A percentile compares a stretch with the other conserved stretches of the same genome.
phyloP scores from a whole-genome alignment of 2,329 filamentous ascomycete species.

The Arthrobotrys sphaeroides region DNA sequence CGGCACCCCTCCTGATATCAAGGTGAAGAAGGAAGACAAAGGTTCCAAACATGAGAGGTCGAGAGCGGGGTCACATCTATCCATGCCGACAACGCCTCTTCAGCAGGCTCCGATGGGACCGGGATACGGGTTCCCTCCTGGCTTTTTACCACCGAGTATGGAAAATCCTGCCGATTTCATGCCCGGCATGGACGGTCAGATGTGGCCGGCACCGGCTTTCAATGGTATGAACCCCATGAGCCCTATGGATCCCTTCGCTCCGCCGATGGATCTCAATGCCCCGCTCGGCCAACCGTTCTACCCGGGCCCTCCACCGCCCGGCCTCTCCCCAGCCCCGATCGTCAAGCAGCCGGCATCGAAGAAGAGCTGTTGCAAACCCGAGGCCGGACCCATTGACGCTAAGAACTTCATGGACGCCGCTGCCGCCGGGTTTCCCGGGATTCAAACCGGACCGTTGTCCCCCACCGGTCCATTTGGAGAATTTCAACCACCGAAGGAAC shows the following conservation, averaged over 20 bases:
- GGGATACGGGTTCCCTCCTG: constrained; percentile 10
- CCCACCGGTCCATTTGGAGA: constrained; percentile 19
- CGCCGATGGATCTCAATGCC: constrained; percentile 16
- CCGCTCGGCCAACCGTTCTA: constrained; percentile 25
- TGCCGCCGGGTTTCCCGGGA: constrained; percentile 11
- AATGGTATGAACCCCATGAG: constrained; percentile 14
- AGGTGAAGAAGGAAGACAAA: constrained; percentile 39
- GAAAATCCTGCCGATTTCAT: constrained; percentile 6
- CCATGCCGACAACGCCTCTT: constrained; percentile 9
- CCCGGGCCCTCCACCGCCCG: background rate
- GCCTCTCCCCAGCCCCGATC: constrained; percentile 5
- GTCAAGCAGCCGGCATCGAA: constrained; percentile 10
- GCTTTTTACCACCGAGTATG: constrained; percentile 16
- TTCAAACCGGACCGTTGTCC: background rate
- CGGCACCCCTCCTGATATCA: constrained; percentile 16
- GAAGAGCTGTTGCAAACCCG: constrained; percentile 43
- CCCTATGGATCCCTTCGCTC: constrained; percentile 1
- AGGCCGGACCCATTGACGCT: background rate
- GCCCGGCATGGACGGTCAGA: constrained; percentile 6
- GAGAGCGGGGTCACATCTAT: constrained; percentile 7
- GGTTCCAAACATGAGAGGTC: constrained; percentile 7
- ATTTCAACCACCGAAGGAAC: constrained; percentile 23
- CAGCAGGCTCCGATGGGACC: background rate
- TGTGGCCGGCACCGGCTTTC: constrained; percentile 19
- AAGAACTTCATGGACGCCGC: constrained; percentile 31